Percentiles rank a stretch among this genome's conserved stretches.
phyloP scores from a whole-genome alignment of 2,329 filamentous ascomycete species.

The Talaromyces sp. region DNA sequence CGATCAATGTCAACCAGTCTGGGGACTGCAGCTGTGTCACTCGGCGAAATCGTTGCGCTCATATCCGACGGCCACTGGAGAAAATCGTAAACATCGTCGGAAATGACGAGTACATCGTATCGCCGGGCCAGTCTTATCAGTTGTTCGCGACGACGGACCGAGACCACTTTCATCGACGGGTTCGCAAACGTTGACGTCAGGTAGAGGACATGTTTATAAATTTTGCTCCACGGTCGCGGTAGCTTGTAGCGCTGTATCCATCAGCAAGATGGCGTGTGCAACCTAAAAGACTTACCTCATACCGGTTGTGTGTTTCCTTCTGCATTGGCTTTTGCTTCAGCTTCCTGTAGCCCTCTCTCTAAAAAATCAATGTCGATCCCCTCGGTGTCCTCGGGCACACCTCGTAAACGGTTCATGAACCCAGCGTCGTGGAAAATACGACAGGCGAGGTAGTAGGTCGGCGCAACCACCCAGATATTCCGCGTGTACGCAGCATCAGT shows the following conservation, averaged over 20 bases:
- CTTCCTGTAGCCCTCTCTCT: slow-evolving; percentile 45
- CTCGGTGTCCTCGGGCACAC: slow-evolving; percentile 71
- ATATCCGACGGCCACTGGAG: slow-evolving; percentile 65
- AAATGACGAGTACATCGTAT: slow-evolving; percentile 76
- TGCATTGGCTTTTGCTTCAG: slow-evolving; percentile 42
- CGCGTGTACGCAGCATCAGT: slow-evolving; percentile 73
- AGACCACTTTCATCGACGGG: slow-evolving; percentile 80
- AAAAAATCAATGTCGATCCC: slow-evolving; percentile 67
- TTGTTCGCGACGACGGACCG: slow-evolving; percentile 58
- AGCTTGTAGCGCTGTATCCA: slow-evolving; percentile 47
- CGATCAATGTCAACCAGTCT: slow-evolving; percentile 76
- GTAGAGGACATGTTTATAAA: slow-evolving; percentile 86
- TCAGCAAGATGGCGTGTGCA: not conserved
- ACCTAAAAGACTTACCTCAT: slow-evolving; percentile 13
- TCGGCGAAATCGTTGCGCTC: slow-evolving; percentile 16
- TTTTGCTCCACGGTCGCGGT: slow-evolving; percentile 60
- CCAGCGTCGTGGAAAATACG: slow-evolving; percentile 80
- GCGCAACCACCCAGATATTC: slow-evolving; percentile 74
- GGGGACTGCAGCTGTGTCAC: slow-evolving; percentile 52
- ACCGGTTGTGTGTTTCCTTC: slow-evolving; percentile 42
- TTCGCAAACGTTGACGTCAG: slow-evolving; percentile 85
- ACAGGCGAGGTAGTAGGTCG: slow-evolving; percentile 79
- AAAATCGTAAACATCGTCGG: slow-evolving; percentile 93
- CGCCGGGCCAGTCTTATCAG: slow-evolving; percentile 73
- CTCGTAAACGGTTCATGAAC: slow-evolving; percentile 62